Percentiles rank a stretch among this genome's conserved stretches.
These are phyloP conservation scores for Pseudozyma pruni DNA, from an alignment of 1,284 basidiomycete genomes.

Conservation along the genomic window DNA sequence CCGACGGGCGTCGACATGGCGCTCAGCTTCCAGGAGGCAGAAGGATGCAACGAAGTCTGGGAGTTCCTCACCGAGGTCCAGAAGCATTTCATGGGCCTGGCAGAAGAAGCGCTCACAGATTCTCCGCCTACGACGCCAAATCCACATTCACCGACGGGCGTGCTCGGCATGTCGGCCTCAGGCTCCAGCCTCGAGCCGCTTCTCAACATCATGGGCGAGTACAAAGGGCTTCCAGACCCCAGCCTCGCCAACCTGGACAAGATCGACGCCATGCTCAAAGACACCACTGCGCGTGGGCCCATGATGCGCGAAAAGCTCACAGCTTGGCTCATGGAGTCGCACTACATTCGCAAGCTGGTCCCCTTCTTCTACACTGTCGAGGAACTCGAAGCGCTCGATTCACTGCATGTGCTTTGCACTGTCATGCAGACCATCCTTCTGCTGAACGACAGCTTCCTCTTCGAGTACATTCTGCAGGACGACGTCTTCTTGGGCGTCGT, in stretches of 20 bases:
- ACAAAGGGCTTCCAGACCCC: constrained; percentile 66
- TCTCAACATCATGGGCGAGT: constrained; percentile 38
- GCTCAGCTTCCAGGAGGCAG: constrained; percentile 93
- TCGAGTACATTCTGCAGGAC: constrained; percentile 94
- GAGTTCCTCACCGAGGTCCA: constrained; percentile 96
- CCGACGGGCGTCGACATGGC: constrained; percentile 94
- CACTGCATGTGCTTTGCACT: constrained; percentile 87
- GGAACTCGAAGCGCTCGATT: constrained; percentile 86
- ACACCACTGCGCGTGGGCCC: constrained; percentile 68
- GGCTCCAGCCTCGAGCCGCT: constrained; percentile 43
- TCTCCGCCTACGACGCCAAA: constrained; percentile 51
- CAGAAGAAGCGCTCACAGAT: constrained; percentile 50
- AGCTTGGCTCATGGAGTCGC: constrained; percentile 74
- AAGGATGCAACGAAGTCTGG: constrained; percentile 97
- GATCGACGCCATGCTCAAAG: constrained; percentile 64
- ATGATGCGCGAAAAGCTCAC: constrained; percentile 78
- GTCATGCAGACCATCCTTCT: constrained; percentile 94
- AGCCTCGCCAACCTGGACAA: constrained; percentile 64
- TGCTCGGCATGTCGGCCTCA: constrained; percentile 48
- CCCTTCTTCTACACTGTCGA: constrained; percentile 87
- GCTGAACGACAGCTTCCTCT: constrained; percentile 92
- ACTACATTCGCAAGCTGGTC: constrained; percentile 87
- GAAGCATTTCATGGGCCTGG: constrained; percentile 73
- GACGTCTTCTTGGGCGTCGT: constrained; percentile 91
- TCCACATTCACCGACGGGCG: constrained; percentile 36